phyloP scores from a whole-genome alignment of 1,284 basidiomycete species.

The Malassezia equina region DNA sequence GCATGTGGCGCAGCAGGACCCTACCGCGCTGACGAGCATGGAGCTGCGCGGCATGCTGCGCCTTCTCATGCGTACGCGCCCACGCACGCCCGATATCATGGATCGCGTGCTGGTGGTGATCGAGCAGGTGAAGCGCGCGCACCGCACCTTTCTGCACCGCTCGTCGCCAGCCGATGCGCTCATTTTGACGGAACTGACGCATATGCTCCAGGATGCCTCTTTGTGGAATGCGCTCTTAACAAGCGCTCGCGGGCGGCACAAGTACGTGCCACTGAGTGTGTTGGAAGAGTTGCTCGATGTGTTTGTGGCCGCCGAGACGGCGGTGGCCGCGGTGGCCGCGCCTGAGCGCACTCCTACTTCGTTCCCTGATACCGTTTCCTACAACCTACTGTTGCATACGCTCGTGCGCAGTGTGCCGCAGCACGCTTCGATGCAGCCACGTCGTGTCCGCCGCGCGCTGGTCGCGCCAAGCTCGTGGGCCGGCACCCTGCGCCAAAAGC shows the following conservation, averaged over 20 bases:
- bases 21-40: conserved; percentile 2
- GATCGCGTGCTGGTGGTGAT: conserved; percentile 9
- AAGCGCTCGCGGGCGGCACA: not conserved
- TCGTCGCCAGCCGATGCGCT: conserved; percentile 4
- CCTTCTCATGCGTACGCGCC: not conserved
- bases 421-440: not conserved
- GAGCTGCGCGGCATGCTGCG: conserved; percentile 10
- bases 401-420: not conserved
- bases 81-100: not conserved
- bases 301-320: conserved; percentile 5
- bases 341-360: not conserved
- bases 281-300: conserved; percentile 6
- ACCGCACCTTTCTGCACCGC: not conserved
- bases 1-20: not conserved
- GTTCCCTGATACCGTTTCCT: conserved; percentile 12
- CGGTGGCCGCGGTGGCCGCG: not conserved
- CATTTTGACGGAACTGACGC: conserved; percentile 2
- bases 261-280: not conserved
- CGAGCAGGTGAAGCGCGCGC: conserved; percentile 11
- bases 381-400: conserved; percentile 14
- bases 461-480: not conserved
- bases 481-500: not conserved
- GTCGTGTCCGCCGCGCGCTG: not conserved
- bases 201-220: conserved; percentile 8
- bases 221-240: conserved; percentile 12